Percentiles rank a stretch among this genome's conserved stretches.
Conservation (phyloP, 2,329 filamentous ascomycete species). For the Rasamsonia emersonii region DNA sequence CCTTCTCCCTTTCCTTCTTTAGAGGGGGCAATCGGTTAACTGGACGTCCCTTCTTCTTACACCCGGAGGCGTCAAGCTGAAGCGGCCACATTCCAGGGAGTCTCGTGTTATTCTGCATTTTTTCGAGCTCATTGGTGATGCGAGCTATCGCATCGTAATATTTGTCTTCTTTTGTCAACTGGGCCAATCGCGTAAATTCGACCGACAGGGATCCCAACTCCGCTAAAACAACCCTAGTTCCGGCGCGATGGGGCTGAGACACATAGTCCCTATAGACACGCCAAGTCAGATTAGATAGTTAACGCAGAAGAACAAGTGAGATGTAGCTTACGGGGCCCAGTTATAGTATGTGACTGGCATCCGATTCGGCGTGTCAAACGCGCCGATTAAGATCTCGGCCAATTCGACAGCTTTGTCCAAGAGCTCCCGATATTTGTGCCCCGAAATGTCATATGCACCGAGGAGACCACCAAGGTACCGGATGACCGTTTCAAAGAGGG, state of each 20-base stretch:
- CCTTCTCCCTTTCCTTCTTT: not conserved
- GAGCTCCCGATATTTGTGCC: constrained; percentile 57
- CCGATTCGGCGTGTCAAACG: constrained; percentile 87
- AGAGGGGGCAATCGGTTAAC: no score
- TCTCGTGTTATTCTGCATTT: constrained; percentile 61
- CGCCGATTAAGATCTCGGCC: constrained; percentile 69
- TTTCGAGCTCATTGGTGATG: constrained; percentile 70
- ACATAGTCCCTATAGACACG: constrained; percentile 38
- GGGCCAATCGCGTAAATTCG: constrained; percentile 83
- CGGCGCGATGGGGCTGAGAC: constrained; percentile 56
- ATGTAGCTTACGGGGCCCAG: constrained; percentile 55
- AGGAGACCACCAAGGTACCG: constrained; percentile 82
- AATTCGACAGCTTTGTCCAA: constrained; percentile 72
- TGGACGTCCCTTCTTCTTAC: constrained; percentile 40
- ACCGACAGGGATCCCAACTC: constrained; percentile 73
- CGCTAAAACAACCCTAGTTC: constrained; percentile 47
- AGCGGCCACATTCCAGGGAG: constrained; percentile 77
- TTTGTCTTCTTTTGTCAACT: constrained; percentile 69
- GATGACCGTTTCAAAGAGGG: constrained; percentile 89
- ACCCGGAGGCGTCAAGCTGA: constrained; percentile 68
- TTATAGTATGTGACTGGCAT: constrained; percentile 79
- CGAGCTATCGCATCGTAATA: constrained; percentile 88
- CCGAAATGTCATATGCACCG: constrained; percentile 78
- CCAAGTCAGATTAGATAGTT: constrained; percentile 9
- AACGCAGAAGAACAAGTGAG: constrained; percentile 5